Evolutionary conservation across 345 rosid genomes (phyloP), one percentile per base, ranked within the genome.

Genomic region (Lepidium africanum): DNA sequence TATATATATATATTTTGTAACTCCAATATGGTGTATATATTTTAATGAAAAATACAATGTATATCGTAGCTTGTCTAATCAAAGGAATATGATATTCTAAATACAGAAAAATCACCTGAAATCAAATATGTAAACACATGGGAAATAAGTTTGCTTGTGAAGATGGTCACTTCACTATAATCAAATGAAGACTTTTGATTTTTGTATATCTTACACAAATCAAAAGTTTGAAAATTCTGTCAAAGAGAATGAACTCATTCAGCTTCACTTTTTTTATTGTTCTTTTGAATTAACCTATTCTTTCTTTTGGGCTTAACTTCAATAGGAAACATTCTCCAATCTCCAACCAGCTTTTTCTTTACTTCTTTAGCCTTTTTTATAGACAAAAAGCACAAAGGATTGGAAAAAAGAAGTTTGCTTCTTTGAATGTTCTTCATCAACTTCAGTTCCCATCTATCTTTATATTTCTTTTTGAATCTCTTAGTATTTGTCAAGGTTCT

Each of bases 291-390:
- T 64, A 46, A 12, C 21, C 17, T 45, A 30, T 43, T 54, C 21
- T 30, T 30, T 40, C 23, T 59, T 54, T 5, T 43, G 54, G 59
- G 59, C 52, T 68, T 74, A 74, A 61, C 78, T 68, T 74, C 59
- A 68, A 55, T 39, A 54, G 59, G 74, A 74, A 74, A 74, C 78
- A 74, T 74, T 68, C 78, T 61, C 64, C 74, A 61, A 27, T 68
- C 67, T 62, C 30, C 15, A 47, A 54, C 51, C 69, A 60, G 73
- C 73, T 74, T 74, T 60, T 53, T 17, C 51, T 74, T 74, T 74
- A 36, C 27, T 35, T 46, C 15, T 35, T 51, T 23, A 43, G 49
- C 67, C 55, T 65, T 39, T 58, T 55, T 39, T 40, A 47, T 43
- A 67, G 72, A 65, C 64, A 42, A 57, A 77, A 38, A 33, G 48